Evolutionary conservation across 2,329 filamentous ascomycete species (phyloP).

Genomic region (Ustulina deusta): DNA sequence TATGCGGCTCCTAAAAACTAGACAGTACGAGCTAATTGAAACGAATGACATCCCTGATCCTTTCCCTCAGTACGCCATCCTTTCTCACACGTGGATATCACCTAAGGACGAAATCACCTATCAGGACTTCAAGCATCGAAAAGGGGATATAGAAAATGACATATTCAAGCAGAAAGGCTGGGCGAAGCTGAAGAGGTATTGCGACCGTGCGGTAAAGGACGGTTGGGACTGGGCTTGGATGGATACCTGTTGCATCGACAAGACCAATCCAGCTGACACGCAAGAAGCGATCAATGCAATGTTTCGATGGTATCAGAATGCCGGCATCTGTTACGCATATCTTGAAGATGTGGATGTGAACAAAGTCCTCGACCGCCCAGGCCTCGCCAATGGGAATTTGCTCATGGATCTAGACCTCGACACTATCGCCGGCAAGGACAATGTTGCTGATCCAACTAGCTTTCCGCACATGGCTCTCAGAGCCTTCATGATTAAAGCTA

Average conservation of each 20-base stretch:
- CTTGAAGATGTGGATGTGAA: constrained; percentile 29
- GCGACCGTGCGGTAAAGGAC: constrained; percentile 32
- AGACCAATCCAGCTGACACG: constrained; percentile 27
- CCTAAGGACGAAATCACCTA: constrained; percentile 36
- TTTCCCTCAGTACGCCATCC: constrained; percentile 33
- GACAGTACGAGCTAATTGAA: constrained; percentile 1
- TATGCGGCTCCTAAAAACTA: constrained; percentile 19
- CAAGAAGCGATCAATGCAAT: constrained; percentile 33
- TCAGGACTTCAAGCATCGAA: constrained; percentile 36
- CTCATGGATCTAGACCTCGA: constrained; percentile 16
- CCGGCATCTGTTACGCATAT: constrained; percentile 31
- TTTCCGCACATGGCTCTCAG: constrained; percentile 10
- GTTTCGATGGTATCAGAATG: constrained; percentile 36
- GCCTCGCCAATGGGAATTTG: not conserved
- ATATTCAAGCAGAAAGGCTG: constrained; percentile 36
- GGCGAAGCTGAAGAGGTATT: constrained; percentile 34
- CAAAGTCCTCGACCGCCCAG: not conserved
- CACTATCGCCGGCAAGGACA: constrained; percentile 3
- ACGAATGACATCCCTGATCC: constrained; percentile 9
- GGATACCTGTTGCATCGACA: constrained; percentile 38
- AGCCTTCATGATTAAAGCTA: constrained; percentile 18
- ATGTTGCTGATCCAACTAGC: constrained; percentile 4
- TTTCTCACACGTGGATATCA: constrained; percentile 38
- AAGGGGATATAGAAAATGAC: constrained; percentile 29
- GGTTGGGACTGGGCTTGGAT: constrained; percentile 36